Percentiles rank a stretch among this genome's conserved stretches.
These are phyloP conservation scores for Potentilla sterilis DNA, from an alignment of 306 rosid species.

Conservation along the genomic window DNA sequence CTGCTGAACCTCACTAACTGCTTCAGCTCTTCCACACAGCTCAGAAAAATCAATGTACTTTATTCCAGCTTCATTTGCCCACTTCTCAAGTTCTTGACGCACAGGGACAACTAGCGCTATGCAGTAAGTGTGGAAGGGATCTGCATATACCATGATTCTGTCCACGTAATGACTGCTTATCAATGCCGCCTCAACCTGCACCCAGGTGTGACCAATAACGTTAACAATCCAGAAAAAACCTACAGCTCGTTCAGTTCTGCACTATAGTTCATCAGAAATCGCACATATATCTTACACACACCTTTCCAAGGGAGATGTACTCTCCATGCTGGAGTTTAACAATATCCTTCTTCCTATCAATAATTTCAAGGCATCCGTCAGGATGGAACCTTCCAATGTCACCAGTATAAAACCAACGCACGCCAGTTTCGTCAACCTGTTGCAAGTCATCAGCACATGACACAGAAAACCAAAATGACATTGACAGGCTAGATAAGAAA, in stretches of 20 bases:
- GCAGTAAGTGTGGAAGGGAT: conserved; percentile 72
- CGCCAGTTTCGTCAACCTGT: conserved; percentile 78
- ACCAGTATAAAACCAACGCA: conserved; percentile 86
- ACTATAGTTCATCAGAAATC: neutral
- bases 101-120: conserved; percentile 72
- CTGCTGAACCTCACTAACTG: conserved; percentile 65
- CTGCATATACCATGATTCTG: conserved; percentile 70
- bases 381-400: conserved; percentile 79
- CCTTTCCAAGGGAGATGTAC: conserved; percentile 92
- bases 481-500: neutral
- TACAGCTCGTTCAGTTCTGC: conserved; percentile 1
- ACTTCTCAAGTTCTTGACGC: conserved; percentile 52
- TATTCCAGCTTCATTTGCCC: conserved; percentile 75
- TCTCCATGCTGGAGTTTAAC: conserved; percentile 99
- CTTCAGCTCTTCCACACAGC: conserved; percentile 67
- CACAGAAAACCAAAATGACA: neutral
- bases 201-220: conserved; percentile 12
- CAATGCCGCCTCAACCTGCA: conserved; percentile 86
- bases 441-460: neutral
- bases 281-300: conserved; percentile 18
- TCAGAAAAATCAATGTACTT: conserved; percentile 54
- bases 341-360: conserved; percentile 90
- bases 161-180: conserved; percentile 60
- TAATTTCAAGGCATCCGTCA: conserved; percentile 91
- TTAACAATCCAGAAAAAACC: conserved; percentile 21